Percentiles rank a stretch among this genome's conserved stretches.
Evolutionary conservation across 2,329 filamentous ascomycete genomes (phyloP).

Genomic region (Colletotrichum magnum): DNA sequence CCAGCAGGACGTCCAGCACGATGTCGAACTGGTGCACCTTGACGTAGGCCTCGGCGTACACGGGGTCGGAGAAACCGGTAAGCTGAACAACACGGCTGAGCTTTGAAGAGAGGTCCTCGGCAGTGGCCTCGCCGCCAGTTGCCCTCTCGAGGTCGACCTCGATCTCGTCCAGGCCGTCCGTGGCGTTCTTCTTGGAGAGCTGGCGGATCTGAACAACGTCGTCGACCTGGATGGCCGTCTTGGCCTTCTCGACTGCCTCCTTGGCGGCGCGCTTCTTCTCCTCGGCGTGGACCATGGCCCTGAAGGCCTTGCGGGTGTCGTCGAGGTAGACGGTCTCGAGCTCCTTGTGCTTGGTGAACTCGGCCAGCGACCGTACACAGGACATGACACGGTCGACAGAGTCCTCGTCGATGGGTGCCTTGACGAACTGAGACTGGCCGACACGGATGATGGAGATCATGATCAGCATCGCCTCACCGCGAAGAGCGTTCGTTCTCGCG

Average conservation of each 20-base stretch:
- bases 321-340: constrained; percentile 93
- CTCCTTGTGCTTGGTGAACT: constrained; percentile 91
- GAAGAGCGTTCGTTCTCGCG: constrained; percentile 91
- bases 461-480: constrained; percentile 98
- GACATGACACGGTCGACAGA: constrained; percentile 99
- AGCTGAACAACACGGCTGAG: constrained; percentile 96
- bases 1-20: constrained; percentile 93
- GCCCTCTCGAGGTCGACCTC: constrained; percentile 93
- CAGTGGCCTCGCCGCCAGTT: constrained; percentile 86
- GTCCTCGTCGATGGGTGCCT: constrained; percentile 96
- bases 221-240: constrained; percentile 94
- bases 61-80: constrained; percentile 97
- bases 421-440: constrained; percentile 98
- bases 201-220: constrained; percentile 95
- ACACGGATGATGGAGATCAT: constrained; percentile 99
- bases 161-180: constrained; percentile 86
- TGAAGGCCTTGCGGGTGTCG: constrained; percentile 95
- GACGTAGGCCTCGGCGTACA: constrained; percentile 99
- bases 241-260: constrained; percentile 92
- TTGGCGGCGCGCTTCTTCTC: constrained; percentile 98
- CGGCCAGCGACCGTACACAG: constrained; percentile 91
- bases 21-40: constrained; percentile 99
- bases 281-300: constrained; percentile 95
- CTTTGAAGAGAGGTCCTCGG: constrained; percentile 93
- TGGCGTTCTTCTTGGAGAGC: constrained; percentile 89